Percentiles rank a stretch among this genome's conserved stretches.
These are phyloP conservation scores for Gossypium herbaceum DNA, from an alignment of 345 rosid genomes.

Conservation along the genomic window DNA sequence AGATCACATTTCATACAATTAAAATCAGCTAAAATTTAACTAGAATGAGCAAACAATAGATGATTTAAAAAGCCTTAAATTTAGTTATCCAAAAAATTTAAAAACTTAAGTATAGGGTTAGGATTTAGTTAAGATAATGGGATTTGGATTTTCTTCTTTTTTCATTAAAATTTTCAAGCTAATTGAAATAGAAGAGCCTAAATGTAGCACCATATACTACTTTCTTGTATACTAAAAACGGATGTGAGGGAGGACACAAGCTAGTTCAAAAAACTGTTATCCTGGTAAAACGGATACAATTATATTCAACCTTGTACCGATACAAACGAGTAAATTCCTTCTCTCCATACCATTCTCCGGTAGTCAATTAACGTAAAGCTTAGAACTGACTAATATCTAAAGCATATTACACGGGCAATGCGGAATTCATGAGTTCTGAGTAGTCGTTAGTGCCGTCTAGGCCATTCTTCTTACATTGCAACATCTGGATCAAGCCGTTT, in stretches of 20 bases:
- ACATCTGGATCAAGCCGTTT: conserved; percentile 73
- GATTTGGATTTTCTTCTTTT: no score
- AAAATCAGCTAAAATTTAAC: no score
- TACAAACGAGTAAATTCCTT: neutral
- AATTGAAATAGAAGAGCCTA: neutral
- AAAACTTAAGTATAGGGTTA: no score
- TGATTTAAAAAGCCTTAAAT: no score
- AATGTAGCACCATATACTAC: neutral
- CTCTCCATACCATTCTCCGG: neutral
- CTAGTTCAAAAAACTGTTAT: neutral
- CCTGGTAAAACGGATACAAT: neutral
- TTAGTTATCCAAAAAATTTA: no score
- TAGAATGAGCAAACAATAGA: no score
- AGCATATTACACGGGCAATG: neutral
- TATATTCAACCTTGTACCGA: neutral
- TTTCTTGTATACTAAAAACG: neutral
- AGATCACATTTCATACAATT: no score
- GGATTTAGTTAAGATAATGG: no score
- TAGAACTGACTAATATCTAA: neutral
- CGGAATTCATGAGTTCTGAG: neutral
- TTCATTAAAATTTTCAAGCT: neutral
- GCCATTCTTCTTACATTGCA: conserved; percentile 37
- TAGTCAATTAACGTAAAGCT: neutral
- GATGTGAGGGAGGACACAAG: neutral
- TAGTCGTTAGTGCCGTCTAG: neutral